These are phyloP conservation scores for Colletotrichum karsti DNA, from an alignment of 2,329 filamentous ascomycete genomes.

Conservation along the genomic window DNA sequence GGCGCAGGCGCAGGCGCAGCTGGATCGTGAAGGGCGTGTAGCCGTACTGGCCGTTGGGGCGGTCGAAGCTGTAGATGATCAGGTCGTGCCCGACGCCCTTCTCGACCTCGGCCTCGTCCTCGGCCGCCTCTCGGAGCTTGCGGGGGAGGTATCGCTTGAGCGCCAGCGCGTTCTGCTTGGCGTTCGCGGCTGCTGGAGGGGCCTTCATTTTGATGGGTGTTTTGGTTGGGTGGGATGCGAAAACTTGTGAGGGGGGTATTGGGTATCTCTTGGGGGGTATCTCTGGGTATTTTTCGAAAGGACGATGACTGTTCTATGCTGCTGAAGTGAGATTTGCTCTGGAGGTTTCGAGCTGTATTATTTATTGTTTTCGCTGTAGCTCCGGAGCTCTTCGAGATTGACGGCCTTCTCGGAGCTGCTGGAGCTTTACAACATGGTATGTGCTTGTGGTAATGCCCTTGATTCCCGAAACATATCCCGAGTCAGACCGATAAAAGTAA, in stretches of 20 bases:
- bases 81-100: constrained; percentile 27
- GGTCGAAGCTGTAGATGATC: constrained; percentile 33
- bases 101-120: constrained; percentile 29
- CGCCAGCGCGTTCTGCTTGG: constrained; percentile 27
- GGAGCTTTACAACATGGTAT: constrained; percentile 30
- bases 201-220: constrained; percentile 20
- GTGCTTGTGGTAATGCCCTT: constrained; percentile 27
- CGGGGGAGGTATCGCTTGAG: constrained; percentile 26
- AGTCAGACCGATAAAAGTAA: constrained; percentile 20
- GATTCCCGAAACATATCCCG: constrained; percentile 24
- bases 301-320: constrained; percentile 25
- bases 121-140: constrained; percentile 27
- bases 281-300: constrained; percentile 24
- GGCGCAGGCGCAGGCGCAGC: constrained; percentile 32
- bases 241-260: constrained; percentile 6
- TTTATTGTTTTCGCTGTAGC: constrained; percentile 24
- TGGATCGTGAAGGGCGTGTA: constrained; percentile 32
- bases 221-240: neutral
- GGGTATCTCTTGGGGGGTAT: constrained; percentile 24
- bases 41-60: constrained; percentile 26
- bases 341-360: constrained; percentile 19
- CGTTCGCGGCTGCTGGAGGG: constrained; percentile 22
- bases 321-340: neutral
- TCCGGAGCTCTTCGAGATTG: neutral
- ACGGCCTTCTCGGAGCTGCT: constrained; percentile 24